Evolutionary conservation across 108 stramenopile genomes (phyloP), one percentile per base, ranked within the genome.

Genomic region (Chaetoceros tenuissimus): DNA sequence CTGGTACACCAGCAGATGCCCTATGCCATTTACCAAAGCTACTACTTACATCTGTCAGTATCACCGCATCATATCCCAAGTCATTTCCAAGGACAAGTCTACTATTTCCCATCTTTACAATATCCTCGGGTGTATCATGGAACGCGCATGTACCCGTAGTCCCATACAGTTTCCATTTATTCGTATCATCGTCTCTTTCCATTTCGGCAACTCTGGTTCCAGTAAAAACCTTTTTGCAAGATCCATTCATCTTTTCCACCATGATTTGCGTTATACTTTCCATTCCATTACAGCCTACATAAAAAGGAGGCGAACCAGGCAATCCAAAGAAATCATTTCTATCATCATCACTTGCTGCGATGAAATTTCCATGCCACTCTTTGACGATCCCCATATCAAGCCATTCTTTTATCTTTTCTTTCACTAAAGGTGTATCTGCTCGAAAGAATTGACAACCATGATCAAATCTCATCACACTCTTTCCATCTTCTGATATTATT

Each of bases 401-500:
- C 81, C 81, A 82, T 1, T 31, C 28, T 23, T 60, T 17, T 1
- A 79, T 57, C 3, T 73, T 30, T 0, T 52, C 16, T 51, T 67
- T 30, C 48, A 79, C 74, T 43, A 50, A 10, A 3, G 48, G 28
- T 3, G 80, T 71, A 59, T 82, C 81, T 2, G 77, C 81, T 23
- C 81, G 67, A 52, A 82, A 82, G 64, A 82, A 82, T 56, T 74
- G 81, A 63, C 81, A 82, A 28, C 81, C 81, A 49, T 82, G 81
- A 61, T 82, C 81, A 34, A 63, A 82, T 48, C 65, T 56, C 8
- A 22, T 7, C 22, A 26, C 0, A 47, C 23, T 59, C 18, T 26
- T 51, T 24, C 44, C 22, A 21, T 52, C 55, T 16, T 25, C 55
- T 28, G 21, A 21, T 19, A 31, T 16, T 17, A 50, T 57, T 26